Evolutionary conservation across 306 rosid species (phyloP).

Genomic region (Vicia villosa): DNA sequence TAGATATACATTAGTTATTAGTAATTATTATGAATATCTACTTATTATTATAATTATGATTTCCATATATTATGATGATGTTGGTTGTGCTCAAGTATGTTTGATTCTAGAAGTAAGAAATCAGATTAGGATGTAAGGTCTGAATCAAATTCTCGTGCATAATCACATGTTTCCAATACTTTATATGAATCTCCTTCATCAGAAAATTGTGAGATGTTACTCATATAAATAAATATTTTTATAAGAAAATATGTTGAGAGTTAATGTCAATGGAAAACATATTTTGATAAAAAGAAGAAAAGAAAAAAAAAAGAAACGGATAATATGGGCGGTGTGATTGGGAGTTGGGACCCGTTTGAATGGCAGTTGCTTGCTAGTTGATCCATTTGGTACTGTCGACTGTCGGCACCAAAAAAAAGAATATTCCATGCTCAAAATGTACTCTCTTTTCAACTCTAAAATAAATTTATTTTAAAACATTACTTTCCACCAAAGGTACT

Average conservation of each 20-base stretch:
- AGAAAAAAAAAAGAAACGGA: neutral
- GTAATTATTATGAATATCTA: no score
- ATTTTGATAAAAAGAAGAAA: neutral
- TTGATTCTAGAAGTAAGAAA: neutral
- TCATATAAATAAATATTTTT: neutral
- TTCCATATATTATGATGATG: no score
- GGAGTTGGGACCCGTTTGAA: conserved; percentile 30
- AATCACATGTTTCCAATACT: neutral
- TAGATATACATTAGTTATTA: no score
- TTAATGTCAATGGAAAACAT: neutral
- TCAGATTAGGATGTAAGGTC: neutral
- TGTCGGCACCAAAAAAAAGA: conserved; percentile 40
- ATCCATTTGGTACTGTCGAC: conserved; percentile 39
- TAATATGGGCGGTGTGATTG: conserved; percentile 33
- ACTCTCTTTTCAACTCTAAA: neutral
- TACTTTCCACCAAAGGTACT: no score
- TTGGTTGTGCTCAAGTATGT: no score
- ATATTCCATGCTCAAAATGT: conserved; percentile 28
- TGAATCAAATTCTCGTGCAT: neutral
- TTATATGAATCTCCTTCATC: neutral
- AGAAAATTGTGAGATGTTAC: neutral
- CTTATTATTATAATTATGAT: no score
- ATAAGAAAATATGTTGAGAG: neutral
- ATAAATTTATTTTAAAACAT: no score
- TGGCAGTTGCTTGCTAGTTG: conserved; percentile 28